Percentiles rank a stretch among this genome's conserved stretches.
phyloP scores from a whole-genome alignment of 352 stramenopile genomes.

The Blastocystis sp. region DNA sequence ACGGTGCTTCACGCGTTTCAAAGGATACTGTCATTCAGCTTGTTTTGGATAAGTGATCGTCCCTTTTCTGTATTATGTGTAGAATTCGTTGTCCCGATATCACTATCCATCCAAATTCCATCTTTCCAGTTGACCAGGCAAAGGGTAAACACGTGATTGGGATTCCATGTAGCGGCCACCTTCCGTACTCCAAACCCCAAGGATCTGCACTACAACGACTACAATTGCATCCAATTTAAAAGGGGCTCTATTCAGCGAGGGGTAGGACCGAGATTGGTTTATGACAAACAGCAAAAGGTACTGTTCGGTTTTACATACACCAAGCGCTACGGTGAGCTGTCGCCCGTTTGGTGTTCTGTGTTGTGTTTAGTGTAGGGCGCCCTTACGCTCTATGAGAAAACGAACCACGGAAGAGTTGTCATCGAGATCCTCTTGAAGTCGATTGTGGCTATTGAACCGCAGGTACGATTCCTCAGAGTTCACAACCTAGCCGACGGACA shows the following conservation, averaged over 20 bases:
- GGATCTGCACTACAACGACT: conserved; percentile 33
- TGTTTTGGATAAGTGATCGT: background rate
- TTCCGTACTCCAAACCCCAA: background rate
- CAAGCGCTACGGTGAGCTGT: background rate
- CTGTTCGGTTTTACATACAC: conserved; percentile 14
- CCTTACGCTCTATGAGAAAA: background rate
- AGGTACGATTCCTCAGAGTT: background rate
- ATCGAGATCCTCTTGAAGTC: background rate
- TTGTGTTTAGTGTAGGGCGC: background rate
- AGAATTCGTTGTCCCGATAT: conserved; percentile 26
- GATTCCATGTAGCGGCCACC: background rate
- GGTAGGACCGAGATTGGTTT: background rate
- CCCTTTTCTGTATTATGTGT: background rate
- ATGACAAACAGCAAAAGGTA: conserved; percentile 14
- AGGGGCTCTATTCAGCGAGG: background rate
- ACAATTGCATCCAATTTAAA: conserved; percentile 31
- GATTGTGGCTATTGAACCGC: background rate
- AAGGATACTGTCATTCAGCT: background rate
- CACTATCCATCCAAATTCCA: background rate
- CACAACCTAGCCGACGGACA: background rate
- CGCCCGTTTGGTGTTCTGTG: background rate
- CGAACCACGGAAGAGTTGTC: background rate
- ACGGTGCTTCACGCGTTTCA: background rate
- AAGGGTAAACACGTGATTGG: background rate
- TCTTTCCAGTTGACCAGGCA: conserved; percentile 25